phyloP scores from a whole-genome alignment of 805 yeast species.

The Zygoascus tannicola region DNA sequence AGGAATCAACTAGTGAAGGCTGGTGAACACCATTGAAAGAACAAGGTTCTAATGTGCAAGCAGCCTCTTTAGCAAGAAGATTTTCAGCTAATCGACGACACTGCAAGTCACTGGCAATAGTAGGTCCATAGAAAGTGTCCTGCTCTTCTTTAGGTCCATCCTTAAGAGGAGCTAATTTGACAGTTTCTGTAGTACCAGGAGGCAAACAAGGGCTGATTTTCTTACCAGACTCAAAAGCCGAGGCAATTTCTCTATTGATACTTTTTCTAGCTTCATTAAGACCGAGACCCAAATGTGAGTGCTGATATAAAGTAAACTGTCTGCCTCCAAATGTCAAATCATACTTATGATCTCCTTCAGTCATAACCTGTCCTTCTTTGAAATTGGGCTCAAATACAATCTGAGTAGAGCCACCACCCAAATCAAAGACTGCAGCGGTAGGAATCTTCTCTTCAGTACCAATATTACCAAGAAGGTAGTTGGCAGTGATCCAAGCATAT shows the following conservation, averaged over 20 bases:
- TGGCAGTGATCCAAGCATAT: conserved; percentile 96
- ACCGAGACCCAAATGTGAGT: conserved; percentile 92
- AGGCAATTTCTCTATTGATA: conserved; percentile 59
- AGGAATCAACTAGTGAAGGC: conserved; percentile 77
- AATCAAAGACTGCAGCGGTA: conserved; percentile 94
- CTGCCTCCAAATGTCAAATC: conserved; percentile 72
- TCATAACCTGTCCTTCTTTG: conserved; percentile 43
- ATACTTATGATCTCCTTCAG: conserved; percentile 84
- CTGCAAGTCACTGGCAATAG: conserved; percentile 60
- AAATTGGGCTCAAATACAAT: conserved; percentile 95
- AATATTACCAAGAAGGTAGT: conserved; percentile 86
- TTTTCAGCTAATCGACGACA: conserved; percentile 80
- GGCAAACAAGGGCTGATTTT: conserved; percentile 81
- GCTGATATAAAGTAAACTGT: conserved; percentile 77
- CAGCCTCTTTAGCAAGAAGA: conserved; percentile 72
- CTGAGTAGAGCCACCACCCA: conserved; percentile 98
- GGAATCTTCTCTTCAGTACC: conserved; percentile 65
- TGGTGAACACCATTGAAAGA: conserved; percentile 97
- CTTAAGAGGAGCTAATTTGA: conserved; percentile 34
- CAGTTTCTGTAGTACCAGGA: conserved; percentile 56
- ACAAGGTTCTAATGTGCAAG: conserved; percentile 72
- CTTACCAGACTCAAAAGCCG: conserved; percentile 29
- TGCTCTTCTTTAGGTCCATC: conserved; percentile 42
- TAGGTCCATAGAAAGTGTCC: conserved; percentile 41
- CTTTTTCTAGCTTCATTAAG: conserved; percentile 87